A percentile compares a stretch with the other conserved stretches of the same genome.
Conservation (phyloP, 345 rosid genomes). For the Hirschfeldia incana region DNA sequence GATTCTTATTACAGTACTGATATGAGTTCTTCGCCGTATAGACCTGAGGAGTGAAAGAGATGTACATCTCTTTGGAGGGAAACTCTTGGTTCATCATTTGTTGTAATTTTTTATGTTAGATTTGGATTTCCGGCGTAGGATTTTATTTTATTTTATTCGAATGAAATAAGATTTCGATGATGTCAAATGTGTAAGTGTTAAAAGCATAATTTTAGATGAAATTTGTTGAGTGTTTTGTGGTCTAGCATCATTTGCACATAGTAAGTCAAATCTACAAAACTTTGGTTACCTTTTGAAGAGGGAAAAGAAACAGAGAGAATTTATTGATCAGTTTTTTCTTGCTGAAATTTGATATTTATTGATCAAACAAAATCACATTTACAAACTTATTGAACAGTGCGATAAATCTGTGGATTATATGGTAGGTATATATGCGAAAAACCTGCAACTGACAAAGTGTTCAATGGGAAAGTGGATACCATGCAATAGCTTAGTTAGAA, state of each 20-base stretch:
- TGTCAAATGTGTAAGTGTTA: background rate
- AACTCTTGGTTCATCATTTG: slow-evolving; percentile 21
- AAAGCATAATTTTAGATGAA: background rate
- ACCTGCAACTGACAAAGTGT: too few relatives aligned
- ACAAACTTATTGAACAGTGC: too few relatives aligned
- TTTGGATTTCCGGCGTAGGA: slow-evolving; percentile 7
- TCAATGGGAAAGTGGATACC: background rate
- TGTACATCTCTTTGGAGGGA: background rate
- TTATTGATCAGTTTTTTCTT: background rate
- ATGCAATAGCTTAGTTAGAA: background rate
- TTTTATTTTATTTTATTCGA: background rate
- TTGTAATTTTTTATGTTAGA: slow-evolving; percentile 6
- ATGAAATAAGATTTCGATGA: slow-evolving; percentile 24
- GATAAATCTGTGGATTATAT: too few relatives aligned
- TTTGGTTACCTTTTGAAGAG: background rate
- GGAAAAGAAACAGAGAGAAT: background rate
- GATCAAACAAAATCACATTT: too few relatives aligned
- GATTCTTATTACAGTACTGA: slow-evolving; percentile 95
- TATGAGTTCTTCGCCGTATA: slow-evolving; percentile 76
- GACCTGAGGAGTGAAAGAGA: slow-evolving; percentile 30
- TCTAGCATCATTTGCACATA: background rate
- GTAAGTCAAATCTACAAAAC: background rate
- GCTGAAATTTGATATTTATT: too few relatives aligned
- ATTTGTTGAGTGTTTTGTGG: background rate
- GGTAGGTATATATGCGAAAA: too few relatives aligned